Conservation (phyloP, 768 basidiomycete species). For the Dioszegia aurantiaca region DNA sequence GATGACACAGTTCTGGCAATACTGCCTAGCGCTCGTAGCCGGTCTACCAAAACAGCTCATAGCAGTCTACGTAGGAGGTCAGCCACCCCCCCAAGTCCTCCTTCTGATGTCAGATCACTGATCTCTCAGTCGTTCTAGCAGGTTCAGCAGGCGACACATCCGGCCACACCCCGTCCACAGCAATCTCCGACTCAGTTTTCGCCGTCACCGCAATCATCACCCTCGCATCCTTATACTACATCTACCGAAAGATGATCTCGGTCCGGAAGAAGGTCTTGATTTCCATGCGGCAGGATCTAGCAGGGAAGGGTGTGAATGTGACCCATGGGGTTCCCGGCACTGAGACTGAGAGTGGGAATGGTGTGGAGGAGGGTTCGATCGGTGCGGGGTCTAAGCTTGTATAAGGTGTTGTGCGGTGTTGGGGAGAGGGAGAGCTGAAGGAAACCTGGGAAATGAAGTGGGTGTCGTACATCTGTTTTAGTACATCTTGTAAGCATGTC, state of each 20-base stretch:
- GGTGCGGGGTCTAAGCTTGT: neutral
- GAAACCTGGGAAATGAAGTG: too few species aligned
- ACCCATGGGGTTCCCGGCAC: neutral
- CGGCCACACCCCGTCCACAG: conserved; percentile 56
- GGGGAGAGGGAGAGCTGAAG: neutral
- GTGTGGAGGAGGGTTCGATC: neutral
- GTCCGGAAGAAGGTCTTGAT: conserved; percentile 47
- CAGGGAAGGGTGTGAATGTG: conserved; percentile 6
- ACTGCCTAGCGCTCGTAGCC: conserved; percentile 72
- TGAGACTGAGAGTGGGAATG: neutral
- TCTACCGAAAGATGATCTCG: conserved; percentile 65
- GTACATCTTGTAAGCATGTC: neutral
- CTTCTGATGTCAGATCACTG: neutral
- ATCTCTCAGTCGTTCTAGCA: conserved; percentile 41
- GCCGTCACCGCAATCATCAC: conserved; percentile 70
- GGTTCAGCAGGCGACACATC: conserved; percentile 28
- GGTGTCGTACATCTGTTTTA: too few species aligned
- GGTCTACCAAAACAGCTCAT: conserved; percentile 80
- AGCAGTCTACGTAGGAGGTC: conserved; percentile 63
- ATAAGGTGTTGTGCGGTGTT: neutral
- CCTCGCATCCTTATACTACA: conserved; percentile 60
- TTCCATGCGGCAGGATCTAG: conserved; percentile 36
- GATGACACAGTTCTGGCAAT: conserved; percentile 62
- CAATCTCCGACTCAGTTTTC: conserved; percentile 70
- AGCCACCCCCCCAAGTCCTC: neutral